Conservation (phyloP, 768 basidiomycete genomes). For the Mycena polygramma region DNA sequence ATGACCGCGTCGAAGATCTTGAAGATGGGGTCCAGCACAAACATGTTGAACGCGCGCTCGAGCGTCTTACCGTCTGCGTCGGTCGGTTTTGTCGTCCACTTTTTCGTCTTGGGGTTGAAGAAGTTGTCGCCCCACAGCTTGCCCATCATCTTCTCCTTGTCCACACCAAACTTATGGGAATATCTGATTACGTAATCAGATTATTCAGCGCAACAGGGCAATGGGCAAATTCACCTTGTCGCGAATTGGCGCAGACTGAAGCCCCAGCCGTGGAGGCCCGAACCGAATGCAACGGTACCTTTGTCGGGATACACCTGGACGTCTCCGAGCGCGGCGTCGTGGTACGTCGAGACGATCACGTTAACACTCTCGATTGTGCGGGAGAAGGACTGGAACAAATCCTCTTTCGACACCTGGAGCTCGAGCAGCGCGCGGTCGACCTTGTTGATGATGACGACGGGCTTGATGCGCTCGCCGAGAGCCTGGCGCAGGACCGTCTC, state of each 20-base stretch:
- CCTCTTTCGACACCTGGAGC: slow-evolving; percentile 96
- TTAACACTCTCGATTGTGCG: slow-evolving; percentile 98
- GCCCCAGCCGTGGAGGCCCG: slow-evolving; percentile 99
- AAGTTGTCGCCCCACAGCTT: slow-evolving; percentile 99
- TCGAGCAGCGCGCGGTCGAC: slow-evolving; percentile 99
- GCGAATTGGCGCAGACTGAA: slow-evolving; percentile 99
- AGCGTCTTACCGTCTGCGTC: slow-evolving; percentile 90
- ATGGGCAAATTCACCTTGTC: slow-evolving; percentile 20
- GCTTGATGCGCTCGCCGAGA: slow-evolving; percentile 98
- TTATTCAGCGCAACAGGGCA: no score
- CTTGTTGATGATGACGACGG: slow-evolving; percentile 99
- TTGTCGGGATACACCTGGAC: slow-evolving; percentile 99
- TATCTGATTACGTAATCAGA: no score
- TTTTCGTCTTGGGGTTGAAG: slow-evolving; percentile 97
- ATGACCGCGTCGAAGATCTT: slow-evolving; percentile 98
- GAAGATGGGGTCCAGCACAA: slow-evolving; percentile 99
- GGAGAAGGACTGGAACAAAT: slow-evolving; percentile 96
- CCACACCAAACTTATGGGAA: slow-evolving; percentile 98
- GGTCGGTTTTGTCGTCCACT: slow-evolving; percentile 88
- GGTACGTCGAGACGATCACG: slow-evolving; percentile 98
- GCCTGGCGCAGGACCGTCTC: slow-evolving; percentile 99
- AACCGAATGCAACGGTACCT: slow-evolving; percentile 98
- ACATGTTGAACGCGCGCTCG: slow-evolving; percentile 98
- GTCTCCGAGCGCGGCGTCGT: slow-evolving; percentile 94
- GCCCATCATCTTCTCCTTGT: slow-evolving; percentile 96